Conservation (phyloP, 306 rosid species). For the Quercus aquifolioides region DNA sequence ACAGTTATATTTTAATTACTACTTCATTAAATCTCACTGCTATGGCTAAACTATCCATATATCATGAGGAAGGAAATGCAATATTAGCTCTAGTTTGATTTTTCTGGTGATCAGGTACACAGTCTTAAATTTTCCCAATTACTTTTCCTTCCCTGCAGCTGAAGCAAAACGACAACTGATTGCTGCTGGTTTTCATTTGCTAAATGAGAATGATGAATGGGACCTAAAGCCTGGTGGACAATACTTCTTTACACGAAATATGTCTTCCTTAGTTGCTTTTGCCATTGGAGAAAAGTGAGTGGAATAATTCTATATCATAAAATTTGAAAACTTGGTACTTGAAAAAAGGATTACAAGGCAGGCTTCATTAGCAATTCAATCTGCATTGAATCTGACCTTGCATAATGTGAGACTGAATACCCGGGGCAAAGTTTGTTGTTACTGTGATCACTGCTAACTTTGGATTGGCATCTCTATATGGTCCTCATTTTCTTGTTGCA, state of each 20-base stretch:
- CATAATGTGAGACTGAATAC: not conserved
- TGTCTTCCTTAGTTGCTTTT: slow-evolving; percentile 93
- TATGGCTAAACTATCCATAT: not conserved
- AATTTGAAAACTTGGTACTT: not conserved
- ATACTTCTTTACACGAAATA: slow-evolving; percentile 87
- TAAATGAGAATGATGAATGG: slow-evolving; percentile 84
- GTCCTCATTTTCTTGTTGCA: not conserved
- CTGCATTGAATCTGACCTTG: not conserved
- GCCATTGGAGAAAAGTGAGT: slow-evolving; percentile 81
- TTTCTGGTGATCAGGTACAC: not conserved
- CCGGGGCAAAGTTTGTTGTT: not conserved
- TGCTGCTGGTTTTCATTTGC: slow-evolving; percentile 76
- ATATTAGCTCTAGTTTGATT: not conserved
- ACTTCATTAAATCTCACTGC: not conserved
- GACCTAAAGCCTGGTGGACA: slow-evolving; percentile 88
- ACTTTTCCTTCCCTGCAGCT: slow-evolving; percentile 36
- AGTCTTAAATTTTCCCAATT: not conserved
- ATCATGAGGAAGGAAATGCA: not conserved
- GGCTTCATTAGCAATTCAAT: not conserved
- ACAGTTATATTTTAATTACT: not conserved
- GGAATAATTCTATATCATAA: not conserved
- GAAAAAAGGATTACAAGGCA: not conserved
- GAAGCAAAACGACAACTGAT: slow-evolving; percentile 79
- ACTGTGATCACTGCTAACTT: not conserved
- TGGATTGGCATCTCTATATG: not conserved